phyloP scores from a whole-genome alignment of 805 yeast species.

The Candida nemodendra region DNA sequence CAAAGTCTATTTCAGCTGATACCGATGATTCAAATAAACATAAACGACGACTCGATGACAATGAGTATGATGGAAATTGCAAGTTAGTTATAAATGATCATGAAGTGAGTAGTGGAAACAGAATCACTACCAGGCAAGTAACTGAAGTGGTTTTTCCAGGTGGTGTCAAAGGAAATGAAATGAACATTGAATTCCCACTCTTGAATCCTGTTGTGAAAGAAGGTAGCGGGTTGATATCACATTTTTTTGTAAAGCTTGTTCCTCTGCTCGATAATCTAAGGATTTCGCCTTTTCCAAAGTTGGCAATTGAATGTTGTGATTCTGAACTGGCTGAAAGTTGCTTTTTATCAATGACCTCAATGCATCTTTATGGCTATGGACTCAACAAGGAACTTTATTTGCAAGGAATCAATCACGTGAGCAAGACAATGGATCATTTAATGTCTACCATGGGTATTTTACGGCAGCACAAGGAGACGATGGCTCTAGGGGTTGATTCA shows the following conservation, averaged over 20 bases:
- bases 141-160: not conserved
- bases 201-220: not conserved
- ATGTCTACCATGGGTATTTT: not conserved
- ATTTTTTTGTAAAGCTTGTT: not conserved
- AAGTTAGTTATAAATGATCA: too few species aligned
- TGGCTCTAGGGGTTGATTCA: not conserved
- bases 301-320: not conserved
- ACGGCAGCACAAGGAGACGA: not conserved
- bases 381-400: not conserved
- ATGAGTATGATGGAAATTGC: not conserved
- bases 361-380: not conserved
- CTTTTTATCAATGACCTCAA: not conserved
- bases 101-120: not conserved
- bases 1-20: not conserved
- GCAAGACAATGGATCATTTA: not conserved
- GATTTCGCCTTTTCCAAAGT: not conserved
- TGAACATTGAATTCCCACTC: not conserved
- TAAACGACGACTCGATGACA: too few species aligned
- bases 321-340: not conserved
- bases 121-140: not conserved
- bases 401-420: not conserved
- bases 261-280: not conserved
- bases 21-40: not conserved
- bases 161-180: too few species aligned
- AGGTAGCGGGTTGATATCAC: not conserved